Conservation (phyloP, 208 protist genomes). For the Leishmania guyanensis region DNA sequence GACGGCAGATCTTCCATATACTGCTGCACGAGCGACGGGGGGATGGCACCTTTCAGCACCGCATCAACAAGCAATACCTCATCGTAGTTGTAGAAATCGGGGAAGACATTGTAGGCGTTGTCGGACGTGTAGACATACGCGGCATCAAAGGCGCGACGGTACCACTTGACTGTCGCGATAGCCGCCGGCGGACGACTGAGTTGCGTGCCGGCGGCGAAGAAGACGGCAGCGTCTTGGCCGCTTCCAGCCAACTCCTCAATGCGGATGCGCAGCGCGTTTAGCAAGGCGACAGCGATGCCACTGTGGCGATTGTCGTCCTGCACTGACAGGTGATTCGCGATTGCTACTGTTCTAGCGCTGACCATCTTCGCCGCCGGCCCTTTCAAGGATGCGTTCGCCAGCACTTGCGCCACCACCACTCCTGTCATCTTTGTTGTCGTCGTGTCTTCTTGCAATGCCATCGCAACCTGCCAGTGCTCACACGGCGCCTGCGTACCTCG, state of each 20-base stretch:
- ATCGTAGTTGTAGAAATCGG: constrained; percentile 77
- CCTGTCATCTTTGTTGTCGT: constrained; percentile 14
- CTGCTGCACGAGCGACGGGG: constrained; percentile 27
- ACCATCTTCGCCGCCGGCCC: constrained; percentile 19
- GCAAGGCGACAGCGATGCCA: constrained; percentile 41
- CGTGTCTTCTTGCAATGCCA: constrained; percentile 3
- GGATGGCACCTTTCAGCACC: constrained; percentile 65
- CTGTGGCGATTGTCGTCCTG: constrained; percentile 17
- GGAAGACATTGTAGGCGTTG: constrained; percentile 58
- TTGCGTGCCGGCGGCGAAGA: constrained; percentile 46
- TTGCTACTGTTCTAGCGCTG: constrained; percentile 21
- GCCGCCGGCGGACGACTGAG: constrained; percentile 46
- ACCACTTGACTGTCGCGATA: constrained; percentile 76
- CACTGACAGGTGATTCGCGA: constrained; percentile 46
- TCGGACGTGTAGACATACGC: constrained; percentile 35
- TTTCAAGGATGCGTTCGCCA: constrained; percentile 20
- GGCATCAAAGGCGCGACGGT: constrained; percentile 54
- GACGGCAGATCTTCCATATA: constrained; percentile 34
- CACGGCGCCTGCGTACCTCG: constrained; percentile 10
- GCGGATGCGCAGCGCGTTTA: constrained; percentile 26
- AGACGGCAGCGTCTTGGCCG: constrained; percentile 31
- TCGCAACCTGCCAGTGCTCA: constrained; percentile 31
- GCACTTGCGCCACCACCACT: constrained; percentile 26
- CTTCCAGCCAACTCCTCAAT: constrained; percentile 5
- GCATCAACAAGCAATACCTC: constrained; percentile 65